Conservation (phyloP, 2,329 filamentous ascomycete genomes). For the Passalora sequoiae region DNA sequence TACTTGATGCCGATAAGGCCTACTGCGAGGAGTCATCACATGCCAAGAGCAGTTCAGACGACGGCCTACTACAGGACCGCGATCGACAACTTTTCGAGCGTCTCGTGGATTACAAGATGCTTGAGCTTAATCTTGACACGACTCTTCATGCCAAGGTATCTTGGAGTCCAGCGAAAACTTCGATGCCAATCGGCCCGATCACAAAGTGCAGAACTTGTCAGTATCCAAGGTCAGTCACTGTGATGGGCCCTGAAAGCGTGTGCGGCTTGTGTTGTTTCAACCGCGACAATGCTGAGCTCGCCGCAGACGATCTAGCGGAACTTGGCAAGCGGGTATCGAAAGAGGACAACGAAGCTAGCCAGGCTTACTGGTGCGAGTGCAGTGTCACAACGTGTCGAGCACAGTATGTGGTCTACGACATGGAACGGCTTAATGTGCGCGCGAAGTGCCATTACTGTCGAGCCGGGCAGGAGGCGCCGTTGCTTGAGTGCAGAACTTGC, state of each 20-base stretch:
- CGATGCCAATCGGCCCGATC: conserved; percentile 9
- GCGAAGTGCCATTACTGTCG: conserved; percentile 18
- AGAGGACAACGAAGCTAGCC: neutral
- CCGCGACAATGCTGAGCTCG: conserved; percentile 2
- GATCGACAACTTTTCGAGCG: conserved; percentile 12
- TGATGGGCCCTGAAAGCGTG: conserved; percentile 9
- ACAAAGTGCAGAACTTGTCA: conserved; percentile 12
- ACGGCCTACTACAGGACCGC: conserved; percentile 1
- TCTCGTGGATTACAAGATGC: conserved; percentile 16
- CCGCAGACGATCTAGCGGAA: neutral
- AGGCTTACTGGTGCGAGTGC: conserved; percentile 11
- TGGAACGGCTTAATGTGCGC: conserved; percentile 11
- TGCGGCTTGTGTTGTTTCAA: conserved; percentile 11
- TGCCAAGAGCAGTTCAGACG: neutral
- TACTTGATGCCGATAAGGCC: conserved; percentile 13
- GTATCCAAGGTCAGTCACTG: conserved; percentile 12
- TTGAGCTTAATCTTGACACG: conserved; percentile 12
- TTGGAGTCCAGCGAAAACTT: conserved; percentile 9
- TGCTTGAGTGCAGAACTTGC: conserved; percentile 10
- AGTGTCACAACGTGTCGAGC: conserved; percentile 6
- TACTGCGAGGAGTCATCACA: neutral
- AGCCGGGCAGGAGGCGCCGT: neutral
- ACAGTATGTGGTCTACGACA: conserved; percentile 11
- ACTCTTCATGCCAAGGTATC: conserved; percentile 9
- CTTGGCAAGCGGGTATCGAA: neutral